Base-by-base conservation (phyloP, 495 filamentous ascomycete genomes). In the Pseudevernia furfuracea region DNA sequence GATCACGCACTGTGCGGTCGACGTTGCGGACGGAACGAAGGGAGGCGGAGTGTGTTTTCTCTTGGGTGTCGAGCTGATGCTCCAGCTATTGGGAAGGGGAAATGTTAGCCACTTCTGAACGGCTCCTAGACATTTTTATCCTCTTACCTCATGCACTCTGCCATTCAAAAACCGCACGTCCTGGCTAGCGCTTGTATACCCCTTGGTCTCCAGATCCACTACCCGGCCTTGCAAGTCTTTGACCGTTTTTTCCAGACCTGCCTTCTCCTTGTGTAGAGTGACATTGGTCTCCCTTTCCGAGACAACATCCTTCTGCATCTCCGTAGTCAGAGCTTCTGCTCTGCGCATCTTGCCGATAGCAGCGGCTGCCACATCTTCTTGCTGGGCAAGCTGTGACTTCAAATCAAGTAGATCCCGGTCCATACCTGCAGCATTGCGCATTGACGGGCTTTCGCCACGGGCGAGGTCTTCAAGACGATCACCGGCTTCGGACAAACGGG, bases 281-380 rank as follows among this genome's bases (percentile, higher is more conserved):
- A 87, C 86, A 69, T 87, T 93, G 49, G 81, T 80, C 69, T 98
- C 95, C 23, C 94, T 84, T 73, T 97, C 94, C 19, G 84, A 86
- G n/a, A 87, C 87, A 53, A 97, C 89, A 70, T 98, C 94, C 75
- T 95, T 96, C 72, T 97, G 92, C 64, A 94, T 87, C 76, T 98
- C 95, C 23, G 85, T 84, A 2, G 85, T 85, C 21, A 98, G 78
- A 44, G 91, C 90, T 71, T 98, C 94, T 1, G 95, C 92, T 17
- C 93, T 87, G n/a, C 94, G 83, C 94, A 98, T 98, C 79, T 97
- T 97, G 71, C 91, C 93, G 55, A 97, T 88, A 0, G 94, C 94
- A 3, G 94, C 94, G 5, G 89, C 82, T 25, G 91, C 92, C 36
- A 97, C 87, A 72, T 98, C 94, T 75, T 97, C 90, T 71, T 96